Evolutionary conservation across 495 filamentous ascomycete genomes (phyloP), one percentile per base, ranked within the genome.

Genomic region (Cladorrhinum samala): DNA sequence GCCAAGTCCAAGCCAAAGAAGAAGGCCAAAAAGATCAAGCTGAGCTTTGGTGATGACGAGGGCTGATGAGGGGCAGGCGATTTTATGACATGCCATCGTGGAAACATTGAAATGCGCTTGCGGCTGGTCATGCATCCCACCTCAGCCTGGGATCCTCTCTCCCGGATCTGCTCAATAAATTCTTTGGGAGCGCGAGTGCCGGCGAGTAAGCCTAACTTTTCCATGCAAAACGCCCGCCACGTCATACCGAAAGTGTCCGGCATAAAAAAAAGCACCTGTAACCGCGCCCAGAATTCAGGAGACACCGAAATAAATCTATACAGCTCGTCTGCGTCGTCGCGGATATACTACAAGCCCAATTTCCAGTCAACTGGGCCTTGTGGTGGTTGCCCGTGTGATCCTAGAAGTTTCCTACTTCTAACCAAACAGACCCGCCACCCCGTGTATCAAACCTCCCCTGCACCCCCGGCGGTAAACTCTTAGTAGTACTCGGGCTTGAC

Each of bases 401-500:
- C 42, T 20, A 23, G 20, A 45, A 45, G 23, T 19, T 45, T 23
- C 42, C 51, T 48, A 49, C 54, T 56, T 53, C 60, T 56, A 54
- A 43, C 50, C 57, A 46, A 54, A 45, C 16, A 9, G 19, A 49
- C 46, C 36, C 43, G 27, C 16, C 37, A 4, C 47, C 33, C 8
- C 14, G 11, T 16, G 6, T 24, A n/a, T 9, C 33, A 43, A 46
- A 24, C 46, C 41, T 36, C n/a, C 18, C 1, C 45, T 19, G 9
- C 5, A 39, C 17, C 16, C 9, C 18, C 41, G 40, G 19, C 17
- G 5, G 42, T 45, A 19, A 24, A 5, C 13, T 9, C 59, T 61
- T 87, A 96, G 78, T 83, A 81, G 81, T 97, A 97, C 64, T 93
- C 79, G 24, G 89, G 88, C 81, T 85, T 87, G 69, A 98, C 86